These are phyloP conservation scores for Wallacemonas collosoma DNA, from an alignment of 208 protist genomes.

Conservation along the genomic window DNA sequence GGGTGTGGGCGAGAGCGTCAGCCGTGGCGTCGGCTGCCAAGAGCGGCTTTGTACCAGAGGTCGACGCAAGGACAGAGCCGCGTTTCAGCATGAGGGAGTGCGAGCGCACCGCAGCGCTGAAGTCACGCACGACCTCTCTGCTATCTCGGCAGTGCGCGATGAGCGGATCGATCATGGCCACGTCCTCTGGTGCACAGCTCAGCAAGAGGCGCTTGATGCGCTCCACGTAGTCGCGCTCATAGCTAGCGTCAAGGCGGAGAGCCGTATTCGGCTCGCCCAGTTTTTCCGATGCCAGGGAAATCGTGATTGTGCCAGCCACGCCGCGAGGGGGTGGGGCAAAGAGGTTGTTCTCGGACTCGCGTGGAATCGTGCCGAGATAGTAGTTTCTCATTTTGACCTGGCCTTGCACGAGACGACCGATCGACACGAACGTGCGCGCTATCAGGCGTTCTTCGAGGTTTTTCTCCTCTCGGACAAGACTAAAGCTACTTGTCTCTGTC, in stretches of 20 bases:
- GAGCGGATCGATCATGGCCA: slow-evolving; percentile 70
- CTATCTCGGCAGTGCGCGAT: slow-evolving; percentile 59
- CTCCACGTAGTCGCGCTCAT: slow-evolving; percentile 41
- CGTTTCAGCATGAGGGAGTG: background rate
- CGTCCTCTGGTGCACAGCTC: slow-evolving; percentile 40
- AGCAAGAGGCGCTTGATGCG: slow-evolving; percentile 71
- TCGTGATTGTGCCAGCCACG: slow-evolving; percentile 63
- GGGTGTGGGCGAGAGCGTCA: background rate
- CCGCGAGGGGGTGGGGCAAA: slow-evolving; percentile 28
- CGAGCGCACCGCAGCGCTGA: background rate
- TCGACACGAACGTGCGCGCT: slow-evolving; percentile 67
- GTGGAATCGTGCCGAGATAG: slow-evolving; percentile 32
- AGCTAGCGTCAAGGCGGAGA: slow-evolving; percentile 35
- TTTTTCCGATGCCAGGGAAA: slow-evolving; percentile 67
- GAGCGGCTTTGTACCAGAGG: background rate
- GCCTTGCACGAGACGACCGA: slow-evolving; percentile 61
- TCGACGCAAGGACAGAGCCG: background rate
- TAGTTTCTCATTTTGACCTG: slow-evolving; percentile 43
- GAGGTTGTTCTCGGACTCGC: slow-evolving; percentile 13
- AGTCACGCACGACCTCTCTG: slow-evolving; percentile 24
- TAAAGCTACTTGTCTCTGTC: slow-evolving; percentile 32
- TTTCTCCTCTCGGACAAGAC: background rate
- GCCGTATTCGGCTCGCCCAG: slow-evolving; percentile 37
- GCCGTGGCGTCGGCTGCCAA: background rate
- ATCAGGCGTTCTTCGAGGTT: slow-evolving; percentile 39